Evolutionary conservation across 768 basidiomycete genomes (phyloP), one percentile per base, ranked within the genome.

Genomic region (Boletus reticulatus): DNA sequence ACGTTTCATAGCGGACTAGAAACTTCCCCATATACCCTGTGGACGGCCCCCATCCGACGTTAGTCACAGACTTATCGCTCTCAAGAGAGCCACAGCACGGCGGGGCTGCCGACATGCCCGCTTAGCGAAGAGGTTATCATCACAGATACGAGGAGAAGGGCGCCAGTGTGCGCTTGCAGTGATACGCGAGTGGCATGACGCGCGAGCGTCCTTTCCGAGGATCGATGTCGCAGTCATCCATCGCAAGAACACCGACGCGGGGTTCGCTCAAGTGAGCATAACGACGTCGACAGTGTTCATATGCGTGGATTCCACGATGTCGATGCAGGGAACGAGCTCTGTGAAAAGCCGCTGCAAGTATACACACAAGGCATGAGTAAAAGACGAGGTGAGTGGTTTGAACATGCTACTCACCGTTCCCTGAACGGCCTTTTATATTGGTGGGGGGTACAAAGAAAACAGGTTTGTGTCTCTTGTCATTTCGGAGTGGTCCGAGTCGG

Each of bases 171-270:
- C 31, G 36, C 34, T 38, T 39, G 59, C 41, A 56, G 19, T 44
- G 58, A 49, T 36, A 47, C 45, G 29, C 65, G 50, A 51, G 56
- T 50, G 46, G 48, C 60, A 50, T 39, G 31, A 52, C 56, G 50
- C 45, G 41, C 53, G 39, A 61, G 66, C 66, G 48, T 50, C 64
- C 56, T 61, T 62, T 68, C 62, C 60, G 44, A 72, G 76, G 73
- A 81, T 77, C 82, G 73, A 74, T 78, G 77, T 79, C 81, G 84
- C 82, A 86, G 84, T 86, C 84, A 85, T 86, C 84, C 84, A 85
- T 85, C 84, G 84, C 84, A 85, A 79, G 82, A 84, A 75, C 73
- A 75, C 75, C 52, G 67, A 57, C 57, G 44, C 56, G 48, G 48
- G 52, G 56, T 48, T 62, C 58, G 59, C 64, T 60, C 72, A 56